Evolutionary conservation across 2,329 filamentous ascomycete species (phyloP).

Genomic region (Colletotrichum chlorophyti): DNA sequence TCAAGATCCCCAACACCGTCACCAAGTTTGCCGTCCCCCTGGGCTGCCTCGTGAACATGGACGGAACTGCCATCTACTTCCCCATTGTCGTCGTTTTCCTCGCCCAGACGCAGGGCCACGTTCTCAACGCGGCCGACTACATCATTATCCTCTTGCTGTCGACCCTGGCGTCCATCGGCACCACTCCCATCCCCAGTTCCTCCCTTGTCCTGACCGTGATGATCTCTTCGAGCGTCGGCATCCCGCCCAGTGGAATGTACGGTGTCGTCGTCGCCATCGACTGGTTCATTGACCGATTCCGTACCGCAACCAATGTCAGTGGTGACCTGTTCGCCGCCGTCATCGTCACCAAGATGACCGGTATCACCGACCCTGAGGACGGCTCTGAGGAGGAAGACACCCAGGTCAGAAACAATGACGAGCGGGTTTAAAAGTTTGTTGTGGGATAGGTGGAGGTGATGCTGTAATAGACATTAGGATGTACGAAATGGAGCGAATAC

Average conservation of each 20-base stretch:
- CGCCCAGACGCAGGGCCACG: constrained; percentile 55
- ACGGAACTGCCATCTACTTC: constrained; percentile 63
- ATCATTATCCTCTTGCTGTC: constrained; percentile 55
- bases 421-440: constrained; percentile 6
- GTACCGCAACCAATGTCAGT: constrained; percentile 57
- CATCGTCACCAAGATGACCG: constrained; percentile 47
- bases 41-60: constrained; percentile 58
- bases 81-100: constrained; percentile 60
- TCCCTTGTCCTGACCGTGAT: constrained; percentile 59
- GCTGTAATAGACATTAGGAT: neutral
- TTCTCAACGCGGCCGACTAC: constrained; percentile 51
- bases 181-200: constrained; percentile 59
- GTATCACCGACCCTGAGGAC: constrained; percentile 36
- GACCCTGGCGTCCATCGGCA: constrained; percentile 58
- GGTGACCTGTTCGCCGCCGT: constrained; percentile 55
- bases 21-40: constrained; percentile 55
- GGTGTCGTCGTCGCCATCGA: constrained; percentile 61
- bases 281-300: constrained; percentile 63
- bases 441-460: neutral
- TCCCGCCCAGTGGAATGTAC: constrained; percentile 56
- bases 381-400: constrained; percentile 7
- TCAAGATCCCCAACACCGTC: constrained; percentile 47
- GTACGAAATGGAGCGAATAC: constrained; percentile 4
- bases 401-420: constrained; percentile 19
- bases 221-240: constrained; percentile 53